Evolutionary conservation across 352 stramenopile genomes (phyloP).

Genomic region (Globisporangium sylvaticum): DNA sequence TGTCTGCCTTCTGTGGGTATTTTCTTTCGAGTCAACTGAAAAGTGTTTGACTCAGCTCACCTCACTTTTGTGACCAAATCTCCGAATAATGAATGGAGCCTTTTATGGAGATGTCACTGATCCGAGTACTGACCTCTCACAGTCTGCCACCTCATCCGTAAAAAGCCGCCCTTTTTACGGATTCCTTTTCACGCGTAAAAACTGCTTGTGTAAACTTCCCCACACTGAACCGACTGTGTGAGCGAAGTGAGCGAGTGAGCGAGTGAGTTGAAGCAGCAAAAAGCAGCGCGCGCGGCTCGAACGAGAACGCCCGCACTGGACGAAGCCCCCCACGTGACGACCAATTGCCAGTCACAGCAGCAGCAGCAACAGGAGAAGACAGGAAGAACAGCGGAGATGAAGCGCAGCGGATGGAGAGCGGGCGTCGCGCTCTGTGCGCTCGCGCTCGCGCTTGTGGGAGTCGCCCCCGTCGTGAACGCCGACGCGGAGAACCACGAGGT

Average conservation of each 20-base stretch:
- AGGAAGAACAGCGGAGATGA: background rate
- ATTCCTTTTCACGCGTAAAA: constrained; percentile 3
- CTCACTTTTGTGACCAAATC: too few species aligned
- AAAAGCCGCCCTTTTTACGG: background rate
- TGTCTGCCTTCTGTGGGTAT: too few species aligned
- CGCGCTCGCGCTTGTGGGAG: constrained; percentile 15
- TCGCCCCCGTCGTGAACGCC: constrained; percentile 14
- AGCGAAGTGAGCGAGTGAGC: background rate
- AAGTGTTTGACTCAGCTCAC: too few species aligned
- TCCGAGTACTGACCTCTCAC: background rate
- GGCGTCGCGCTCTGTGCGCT: constrained; percentile 15
- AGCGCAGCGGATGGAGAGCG: constrained; percentile 3
- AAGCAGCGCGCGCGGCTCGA: background rate
- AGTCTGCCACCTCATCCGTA: background rate
- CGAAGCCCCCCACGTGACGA: background rate
- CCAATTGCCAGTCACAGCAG: background rate
- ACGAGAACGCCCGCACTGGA: background rate
- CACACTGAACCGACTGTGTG: background rate
- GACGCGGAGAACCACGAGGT: constrained; percentile 68
- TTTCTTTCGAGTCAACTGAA: too few species aligned
- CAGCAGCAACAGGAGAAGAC: background rate
- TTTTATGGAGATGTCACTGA: background rate
- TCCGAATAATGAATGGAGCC: too few species aligned
- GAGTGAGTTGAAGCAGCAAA: constrained; percentile 7
- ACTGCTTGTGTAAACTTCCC: background rate